A percentile compares a stretch with the other conserved stretches of the same genome.
Evolutionary conservation across 257 asterid genomes (phyloP).

Genomic region (Solanum clarkiae): DNA sequence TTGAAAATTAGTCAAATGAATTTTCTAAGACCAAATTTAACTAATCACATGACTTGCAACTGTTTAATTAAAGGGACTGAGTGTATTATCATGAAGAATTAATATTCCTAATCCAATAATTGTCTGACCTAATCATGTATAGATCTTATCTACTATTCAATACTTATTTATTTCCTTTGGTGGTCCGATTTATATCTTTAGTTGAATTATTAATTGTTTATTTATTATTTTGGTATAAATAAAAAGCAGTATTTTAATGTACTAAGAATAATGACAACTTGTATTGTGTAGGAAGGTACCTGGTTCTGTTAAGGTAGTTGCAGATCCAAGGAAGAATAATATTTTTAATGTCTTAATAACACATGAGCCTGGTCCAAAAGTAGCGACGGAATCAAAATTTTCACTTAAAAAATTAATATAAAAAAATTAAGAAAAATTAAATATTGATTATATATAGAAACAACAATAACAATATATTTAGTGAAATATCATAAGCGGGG

Average conservation of each 20-base stretch:
- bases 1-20: not conserved
- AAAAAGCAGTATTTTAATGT: not conserved
- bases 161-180: not conserved
- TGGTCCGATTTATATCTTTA: not conserved
- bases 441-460: no score
- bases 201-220: not conserved
- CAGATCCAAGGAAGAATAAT: not conserved
- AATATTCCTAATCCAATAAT: not conserved
- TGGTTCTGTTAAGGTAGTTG: not conserved
- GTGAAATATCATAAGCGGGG: no score
- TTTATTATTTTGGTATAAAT: constrained; percentile 4
- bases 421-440: no score
- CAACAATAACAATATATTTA: no score
- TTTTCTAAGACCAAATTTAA: not conserved
- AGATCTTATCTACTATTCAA: not conserved
- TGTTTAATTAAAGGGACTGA: not conserved
- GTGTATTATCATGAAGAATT: not conserved
- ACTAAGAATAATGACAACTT: constrained; percentile 5
- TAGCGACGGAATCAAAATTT: not conserved
- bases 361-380: not conserved
- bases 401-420: not conserved
- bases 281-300: not conserved
- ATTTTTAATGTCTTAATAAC: not conserved
- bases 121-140: not conserved
- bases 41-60: not conserved